These are phyloP conservation scores for Saposhnikovia divaricata DNA, from an alignment of 129 eudicot genomes.

Conservation along the genomic window DNA sequence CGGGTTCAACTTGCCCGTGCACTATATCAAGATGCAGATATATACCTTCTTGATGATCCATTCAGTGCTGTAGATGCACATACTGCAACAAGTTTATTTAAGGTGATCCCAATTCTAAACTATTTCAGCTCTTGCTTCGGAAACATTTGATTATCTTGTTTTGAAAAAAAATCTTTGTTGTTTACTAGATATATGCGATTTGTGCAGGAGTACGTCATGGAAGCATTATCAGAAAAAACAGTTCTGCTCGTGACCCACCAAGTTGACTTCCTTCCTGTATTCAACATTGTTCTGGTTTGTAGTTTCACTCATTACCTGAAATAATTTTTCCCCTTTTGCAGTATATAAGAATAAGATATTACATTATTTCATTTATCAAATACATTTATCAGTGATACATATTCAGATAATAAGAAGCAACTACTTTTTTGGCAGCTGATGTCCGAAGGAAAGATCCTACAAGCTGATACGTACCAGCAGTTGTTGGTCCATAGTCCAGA, in stretches of 20 bases:
- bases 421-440: conserved; percentile 33
- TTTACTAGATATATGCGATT: not conserved
- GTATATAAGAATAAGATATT: not conserved
- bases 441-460: conserved; percentile 46
- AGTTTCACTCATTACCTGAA: not conserved
- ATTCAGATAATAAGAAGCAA: not conserved
- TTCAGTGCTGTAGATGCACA: conserved; percentile 93
- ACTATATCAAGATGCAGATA: conserved; percentile 63
- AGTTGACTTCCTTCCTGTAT: conserved; percentile 72
- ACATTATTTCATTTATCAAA: no score
- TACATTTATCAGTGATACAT: not conserved
- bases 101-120: conserved; percentile 27
- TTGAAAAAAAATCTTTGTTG: not conserved
- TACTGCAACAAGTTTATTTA: conserved; percentile 62
- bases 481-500: conserved; percentile 39
- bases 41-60: conserved; percentile 79
- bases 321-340: not conserved
- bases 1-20: conserved; percentile 87
- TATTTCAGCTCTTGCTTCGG: not conserved
- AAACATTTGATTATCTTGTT: not conserved
- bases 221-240: conserved; percentile 49
- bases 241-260: conserved; percentile 81
- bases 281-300: conserved; percentile 49
- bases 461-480: conserved; percentile 36
- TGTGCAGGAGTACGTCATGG: conserved; percentile 56